Evolutionary conservation across 495 filamentous ascomycete genomes (phyloP).

Genomic region (Sordaria brevicollis): DNA sequence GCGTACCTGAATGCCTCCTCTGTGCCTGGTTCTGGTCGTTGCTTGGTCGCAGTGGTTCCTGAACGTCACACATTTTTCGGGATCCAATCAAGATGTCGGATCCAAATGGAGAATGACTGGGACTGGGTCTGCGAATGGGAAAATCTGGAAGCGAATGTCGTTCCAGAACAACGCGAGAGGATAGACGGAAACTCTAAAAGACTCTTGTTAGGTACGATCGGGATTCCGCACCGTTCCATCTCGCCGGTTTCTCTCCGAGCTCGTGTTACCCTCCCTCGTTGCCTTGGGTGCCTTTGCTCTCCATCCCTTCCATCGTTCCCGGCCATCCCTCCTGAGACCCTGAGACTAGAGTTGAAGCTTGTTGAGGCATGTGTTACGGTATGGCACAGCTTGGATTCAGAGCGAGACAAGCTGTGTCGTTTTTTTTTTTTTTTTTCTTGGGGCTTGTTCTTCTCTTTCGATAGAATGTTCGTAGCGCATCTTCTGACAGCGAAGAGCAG

Average conservation of each 20-base stretch:
- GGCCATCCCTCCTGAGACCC: neutral
- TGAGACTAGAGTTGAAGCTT: conserved; percentile 6
- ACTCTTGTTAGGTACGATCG: neutral
- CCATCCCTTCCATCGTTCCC: neutral
- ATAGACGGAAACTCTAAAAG: neutral
- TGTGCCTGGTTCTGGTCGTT: neutral
- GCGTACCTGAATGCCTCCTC: neutral
- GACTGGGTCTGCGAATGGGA: neutral
- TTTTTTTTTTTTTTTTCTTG: neutral
- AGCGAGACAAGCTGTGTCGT: neutral
- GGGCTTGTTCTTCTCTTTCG: no score
- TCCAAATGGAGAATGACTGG: neutral
- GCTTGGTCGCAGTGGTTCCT: neutral
- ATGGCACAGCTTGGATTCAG: neutral
- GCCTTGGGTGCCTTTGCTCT: neutral
- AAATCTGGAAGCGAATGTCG: neutral
- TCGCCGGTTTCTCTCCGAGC: neutral
- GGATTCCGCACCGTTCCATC: neutral
- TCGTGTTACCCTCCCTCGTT: neutral
- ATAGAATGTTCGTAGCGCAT: neutral
- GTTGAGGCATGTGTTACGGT: neutral
- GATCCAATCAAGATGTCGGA: neutral
- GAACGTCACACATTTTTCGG: neutral
- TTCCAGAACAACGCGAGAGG: neutral
- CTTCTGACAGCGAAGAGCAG: neutral